Conservation (phyloP, 2,329 filamentous ascomycete species). For the Ophiostoma perfectum region DNA sequence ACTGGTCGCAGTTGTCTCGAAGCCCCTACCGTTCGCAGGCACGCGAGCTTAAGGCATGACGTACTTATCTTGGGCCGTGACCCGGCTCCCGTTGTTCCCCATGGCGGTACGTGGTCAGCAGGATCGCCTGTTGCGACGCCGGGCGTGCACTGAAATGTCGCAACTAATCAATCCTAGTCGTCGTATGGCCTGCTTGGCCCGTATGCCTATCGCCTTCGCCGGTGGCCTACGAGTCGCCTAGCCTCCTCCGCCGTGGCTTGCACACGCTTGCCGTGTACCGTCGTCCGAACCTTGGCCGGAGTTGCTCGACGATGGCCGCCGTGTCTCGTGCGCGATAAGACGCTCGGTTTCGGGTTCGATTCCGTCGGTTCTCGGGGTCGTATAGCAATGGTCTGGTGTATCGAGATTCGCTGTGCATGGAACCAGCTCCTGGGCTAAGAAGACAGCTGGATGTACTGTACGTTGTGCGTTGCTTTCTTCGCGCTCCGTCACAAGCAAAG, state of each 20-base stretch:
- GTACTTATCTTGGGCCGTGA: conserved; percentile 78
- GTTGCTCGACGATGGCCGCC: background rate
- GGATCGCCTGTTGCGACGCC: background rate
- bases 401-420: no score
- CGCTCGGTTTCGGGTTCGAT: no score
- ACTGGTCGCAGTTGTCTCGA: no score
- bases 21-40: no score
- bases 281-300: background rate
- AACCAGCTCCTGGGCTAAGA: no score
- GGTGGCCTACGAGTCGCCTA: background rate
- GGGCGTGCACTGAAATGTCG: background rate
- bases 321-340: conserved; percentile 7
- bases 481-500: background rate
- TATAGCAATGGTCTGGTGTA: no score
- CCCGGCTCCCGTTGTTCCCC: conserved; percentile 53
- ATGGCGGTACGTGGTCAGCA: conserved; percentile 33
- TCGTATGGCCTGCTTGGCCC: no score
- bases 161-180: background rate
- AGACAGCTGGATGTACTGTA: background rate
- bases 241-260: background rate
- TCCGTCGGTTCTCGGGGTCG: no score
- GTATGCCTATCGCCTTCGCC: background rate
- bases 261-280: background rate
- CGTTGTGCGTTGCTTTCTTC: background rate
- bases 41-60: conserved; percentile 27